Evolutionary conservation across 257 asterid species (phyloP), one percentile per base, ranked within the genome.

Genomic region (Scutellaria baicalensis): DNA sequence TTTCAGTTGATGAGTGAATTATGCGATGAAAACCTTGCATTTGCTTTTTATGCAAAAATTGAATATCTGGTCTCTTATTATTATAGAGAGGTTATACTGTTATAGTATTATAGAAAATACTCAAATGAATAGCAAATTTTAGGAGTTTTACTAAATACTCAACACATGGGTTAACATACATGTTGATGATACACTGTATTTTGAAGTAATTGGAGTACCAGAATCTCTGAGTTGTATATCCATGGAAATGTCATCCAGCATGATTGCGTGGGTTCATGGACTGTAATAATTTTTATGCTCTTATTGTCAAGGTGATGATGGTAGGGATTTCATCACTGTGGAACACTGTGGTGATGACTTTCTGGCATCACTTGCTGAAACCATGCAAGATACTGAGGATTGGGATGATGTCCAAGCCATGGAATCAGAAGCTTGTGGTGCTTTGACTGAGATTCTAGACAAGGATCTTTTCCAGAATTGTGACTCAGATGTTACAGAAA

Each of bases 311-410:
- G 97, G 97, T 75, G 96, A 89, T 50, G 97, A 91, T 65, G 99
- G 99, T 6, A 85, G 71, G 74, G 90, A 86, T 31, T 91, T 91
- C 75, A 84, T 93, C 81, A 78, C 85, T 6, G 97, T 93, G 82
- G 97, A 93, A 80, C 82, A 76, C 64, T 93, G 96, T 16, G 96
- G 99, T 23, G 99, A 91, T 76, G 97, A 93, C 74, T 93, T 77
- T 76, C 83, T 93, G 74, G 92, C 95, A 67, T 84, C 91, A n/a
- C 85, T 93, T 72, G 97, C 95, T 44, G 99, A 93, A 52, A 84
- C 80, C 16, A 79, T 88, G 84, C 88, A 80, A 72, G 87, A 87
- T 65, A 69, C 83, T 8, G 96, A 91, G 88, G 99, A 93, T 66
- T 93, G 99, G 99, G 99, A 91, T 75, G 96, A 91, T 80, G 77